These are phyloP conservation scores for Mucor saturninus DNA, from an alignment of 371 early-diverging fungal species.

Conservation along the genomic window DNA sequence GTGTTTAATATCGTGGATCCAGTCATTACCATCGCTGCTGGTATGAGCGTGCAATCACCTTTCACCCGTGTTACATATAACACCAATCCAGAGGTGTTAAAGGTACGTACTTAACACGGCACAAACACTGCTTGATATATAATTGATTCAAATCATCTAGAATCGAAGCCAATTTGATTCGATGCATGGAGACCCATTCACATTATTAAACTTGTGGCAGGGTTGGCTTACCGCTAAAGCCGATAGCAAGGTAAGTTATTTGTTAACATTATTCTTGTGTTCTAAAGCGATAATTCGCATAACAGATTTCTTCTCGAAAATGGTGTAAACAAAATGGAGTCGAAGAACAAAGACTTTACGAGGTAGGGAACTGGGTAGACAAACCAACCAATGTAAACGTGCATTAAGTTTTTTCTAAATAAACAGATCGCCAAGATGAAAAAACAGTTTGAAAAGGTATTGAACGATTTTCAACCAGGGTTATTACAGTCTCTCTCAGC, in stretches of 20 bases:
- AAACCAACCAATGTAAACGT: conserved; percentile 8
- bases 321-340: conserved; percentile 71
- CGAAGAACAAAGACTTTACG: conserved; percentile 74
- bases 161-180: conserved; percentile 59
- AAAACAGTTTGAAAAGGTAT: conserved; percentile 52
- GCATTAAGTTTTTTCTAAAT: not conserved
- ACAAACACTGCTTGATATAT: not conserved
- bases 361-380: conserved; percentile 47
- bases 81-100: conserved; percentile 45
- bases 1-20: conserved; percentile 74
- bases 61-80: conserved; percentile 58
- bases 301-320: conserved; percentile 51
- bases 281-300: not conserved
- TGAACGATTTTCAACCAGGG: conserved; percentile 54
- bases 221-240: conserved; percentile 67
- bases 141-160: conserved; percentile 25
- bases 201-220: conserved; percentile 65
- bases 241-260: conserved; percentile 30
- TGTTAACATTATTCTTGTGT: not conserved
- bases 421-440: conserved; percentile 52
- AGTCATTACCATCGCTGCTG: conserved; percentile 81
- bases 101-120: conserved; percentile 18
- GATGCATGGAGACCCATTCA: conserved; percentile 71
- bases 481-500: conserved; percentile 26
- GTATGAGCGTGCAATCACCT: conserved; percentile 73